Conservation (phyloP, 1,284 basidiomycete species). For the Puccinia novopanici region DNA sequence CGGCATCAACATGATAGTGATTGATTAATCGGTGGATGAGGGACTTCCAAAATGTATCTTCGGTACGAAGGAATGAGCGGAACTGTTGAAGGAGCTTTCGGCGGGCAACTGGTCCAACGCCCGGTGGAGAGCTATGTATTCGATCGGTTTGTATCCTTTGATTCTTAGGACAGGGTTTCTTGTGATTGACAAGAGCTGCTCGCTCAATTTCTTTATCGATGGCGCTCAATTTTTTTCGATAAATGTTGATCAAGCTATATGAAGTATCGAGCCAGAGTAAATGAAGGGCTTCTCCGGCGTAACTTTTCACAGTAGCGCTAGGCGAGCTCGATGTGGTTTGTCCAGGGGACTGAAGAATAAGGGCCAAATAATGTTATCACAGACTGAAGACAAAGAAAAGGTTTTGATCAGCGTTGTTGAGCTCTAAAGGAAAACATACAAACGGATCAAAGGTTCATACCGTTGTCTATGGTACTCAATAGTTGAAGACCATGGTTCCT, state of each 20-base stretch:
- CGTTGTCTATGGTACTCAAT: conserved; percentile 79
- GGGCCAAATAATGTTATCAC: conserved; percentile 64
- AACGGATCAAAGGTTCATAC: conserved; percentile 63
- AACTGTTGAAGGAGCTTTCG: conserved; percentile 83
- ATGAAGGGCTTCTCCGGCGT: conserved; percentile 66
- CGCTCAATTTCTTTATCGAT: conserved; percentile 64
- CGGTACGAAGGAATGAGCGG: conserved; percentile 77
- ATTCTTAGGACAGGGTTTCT: conserved; percentile 42
- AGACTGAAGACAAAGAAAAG: conserved; percentile 19
- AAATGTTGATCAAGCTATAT: conserved; percentile 78
- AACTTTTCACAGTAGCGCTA: conserved; percentile 1
- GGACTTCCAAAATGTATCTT: conserved; percentile 82
- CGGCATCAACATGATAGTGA: conserved; percentile 68
- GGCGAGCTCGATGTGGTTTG: conserved; percentile 8
- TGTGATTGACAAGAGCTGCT: conserved; percentile 53
- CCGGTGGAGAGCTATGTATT: conserved; percentile 38
- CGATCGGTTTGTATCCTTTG: conserved; percentile 51
- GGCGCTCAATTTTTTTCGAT: conserved; percentile 72
- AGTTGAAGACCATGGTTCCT: conserved; percentile 77
- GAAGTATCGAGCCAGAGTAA: conserved; percentile 90
- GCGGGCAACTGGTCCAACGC: conserved; percentile 71
- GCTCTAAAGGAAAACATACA: not conserved
- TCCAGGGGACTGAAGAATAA: conserved; percentile 68
- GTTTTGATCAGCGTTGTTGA: not conserved
- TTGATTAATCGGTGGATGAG: conserved; percentile 72